Evolutionary conservation across 257 asterid species (phyloP).

Genomic region (Agastache rugosa): DNA sequence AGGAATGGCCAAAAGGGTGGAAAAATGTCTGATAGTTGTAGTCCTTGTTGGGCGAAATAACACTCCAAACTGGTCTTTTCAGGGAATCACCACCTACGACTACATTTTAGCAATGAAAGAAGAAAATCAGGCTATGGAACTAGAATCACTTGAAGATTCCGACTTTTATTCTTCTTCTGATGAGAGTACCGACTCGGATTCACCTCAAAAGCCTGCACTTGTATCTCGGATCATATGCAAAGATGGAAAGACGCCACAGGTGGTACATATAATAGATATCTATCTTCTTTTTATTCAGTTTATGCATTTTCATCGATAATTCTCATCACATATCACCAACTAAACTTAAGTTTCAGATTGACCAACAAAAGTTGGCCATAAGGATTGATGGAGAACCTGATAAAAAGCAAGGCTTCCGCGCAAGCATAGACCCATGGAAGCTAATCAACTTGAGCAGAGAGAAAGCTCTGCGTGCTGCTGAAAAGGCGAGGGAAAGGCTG

Average conservation of each 20-base stretch:
- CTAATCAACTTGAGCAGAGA: slow-evolving; percentile 82
- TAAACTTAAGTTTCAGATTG: slow-evolving; percentile 47
- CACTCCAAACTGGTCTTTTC: slow-evolving; percentile 34
- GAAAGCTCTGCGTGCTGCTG: slow-evolving; percentile 74
- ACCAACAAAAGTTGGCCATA: slow-evolving; percentile 67
- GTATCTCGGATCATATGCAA: slow-evolving; percentile 53
- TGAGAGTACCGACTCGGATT: slow-evolving; percentile 57
- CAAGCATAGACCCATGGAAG: slow-evolving; percentile 95
- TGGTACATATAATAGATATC: slow-evolving; percentile 42
- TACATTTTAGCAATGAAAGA: slow-evolving; percentile 95
- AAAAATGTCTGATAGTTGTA: neutral
- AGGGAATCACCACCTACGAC: slow-evolving; percentile 98
- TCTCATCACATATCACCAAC: neutral
- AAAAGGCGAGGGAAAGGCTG: slow-evolving; percentile 76
- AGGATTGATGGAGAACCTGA: slow-evolving; percentile 73
- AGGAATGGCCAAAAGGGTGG: neutral
- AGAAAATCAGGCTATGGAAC: slow-evolving; percentile 65
- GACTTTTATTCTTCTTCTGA: slow-evolving; percentile 72
- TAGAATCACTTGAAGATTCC: slow-evolving; percentile 79
- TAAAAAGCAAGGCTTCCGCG: slow-evolving; percentile 72
- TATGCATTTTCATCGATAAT: neutral
- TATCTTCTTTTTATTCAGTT: neutral
- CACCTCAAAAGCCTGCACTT: slow-evolving; percentile 63
- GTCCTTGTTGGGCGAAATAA: neutral
- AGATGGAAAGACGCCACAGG: slow-evolving; percentile 62